phyloP scores from a whole-genome alignment of 192 early-diverging fungal species.

The Phycomyces blakesleeanus region DNA sequence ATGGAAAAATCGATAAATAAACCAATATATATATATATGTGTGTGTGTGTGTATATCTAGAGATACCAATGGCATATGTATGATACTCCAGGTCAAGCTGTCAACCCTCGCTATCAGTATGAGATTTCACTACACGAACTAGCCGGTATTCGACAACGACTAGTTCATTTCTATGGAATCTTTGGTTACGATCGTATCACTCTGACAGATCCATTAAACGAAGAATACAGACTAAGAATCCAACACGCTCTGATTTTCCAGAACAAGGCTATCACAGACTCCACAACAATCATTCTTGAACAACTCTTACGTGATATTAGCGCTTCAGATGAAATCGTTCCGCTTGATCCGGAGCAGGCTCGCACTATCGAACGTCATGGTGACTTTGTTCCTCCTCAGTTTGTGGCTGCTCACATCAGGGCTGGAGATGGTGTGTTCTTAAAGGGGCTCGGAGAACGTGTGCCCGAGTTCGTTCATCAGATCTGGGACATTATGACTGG shows the following conservation, averaged over 20 bases:
- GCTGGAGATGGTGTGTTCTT: slow-evolving; percentile 25
- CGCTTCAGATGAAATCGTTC: neutral
- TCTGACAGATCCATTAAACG: slow-evolving; percentile 11
- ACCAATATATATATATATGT: too few relatives aligned
- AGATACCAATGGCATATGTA: slow-evolving; percentile 16
- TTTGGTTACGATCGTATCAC: slow-evolving; percentile 42
- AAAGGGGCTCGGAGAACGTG: slow-evolving; percentile 5
- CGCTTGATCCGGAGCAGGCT: slow-evolving; percentile 8
- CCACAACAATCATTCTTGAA: slow-evolving; percentile 3
- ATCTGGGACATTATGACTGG: slow-evolving; percentile 24
- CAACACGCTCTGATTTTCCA: slow-evolving; percentile 11
- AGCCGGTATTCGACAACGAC: slow-evolving; percentile 23
- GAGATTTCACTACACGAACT: slow-evolving; percentile 35
- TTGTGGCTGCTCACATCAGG: slow-evolving; percentile 29
- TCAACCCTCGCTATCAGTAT: slow-evolving; percentile 21
- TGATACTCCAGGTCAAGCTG: slow-evolving; percentile 12
- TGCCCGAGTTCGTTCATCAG: slow-evolving; percentile 18
- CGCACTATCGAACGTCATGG: neutral
- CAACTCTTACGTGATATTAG: neutral
- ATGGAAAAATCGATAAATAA: neutral
- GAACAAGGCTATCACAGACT: slow-evolving; percentile 7
- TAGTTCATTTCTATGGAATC: slow-evolving; percentile 44
- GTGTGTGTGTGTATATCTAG: neutral
- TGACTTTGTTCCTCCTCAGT: neutral
- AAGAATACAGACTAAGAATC: slow-evolving; percentile 10